Percentiles rank a stretch among this genome's conserved stretches.
These are phyloP conservation scores for Podaxis pistillaris DNA, from an alignment of 768 basidiomycete genomes.

Conservation along the genomic window DNA sequence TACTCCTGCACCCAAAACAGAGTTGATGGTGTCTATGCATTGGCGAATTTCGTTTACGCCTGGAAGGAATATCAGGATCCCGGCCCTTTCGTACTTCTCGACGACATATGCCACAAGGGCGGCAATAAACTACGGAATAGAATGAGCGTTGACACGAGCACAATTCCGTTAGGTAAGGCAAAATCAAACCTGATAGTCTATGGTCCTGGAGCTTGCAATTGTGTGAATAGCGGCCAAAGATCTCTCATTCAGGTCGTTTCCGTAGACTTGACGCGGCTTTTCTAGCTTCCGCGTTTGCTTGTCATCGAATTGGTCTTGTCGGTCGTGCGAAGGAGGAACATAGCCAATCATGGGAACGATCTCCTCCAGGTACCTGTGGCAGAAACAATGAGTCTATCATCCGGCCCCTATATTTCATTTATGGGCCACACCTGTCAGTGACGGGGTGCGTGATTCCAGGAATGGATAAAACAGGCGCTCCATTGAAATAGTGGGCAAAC, in stretches of 20 bases:
- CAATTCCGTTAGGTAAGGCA: neutral
- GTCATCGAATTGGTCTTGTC: slow-evolving; percentile 41
- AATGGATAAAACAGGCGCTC: slow-evolving; percentile 79
- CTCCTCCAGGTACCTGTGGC: slow-evolving; percentile 77
- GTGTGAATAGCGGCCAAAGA: slow-evolving; percentile 55
- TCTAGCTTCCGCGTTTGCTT: slow-evolving; percentile 30
- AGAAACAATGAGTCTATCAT: neutral
- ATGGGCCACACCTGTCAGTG: slow-evolving; percentile 57
- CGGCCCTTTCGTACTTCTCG: slow-evolving; percentile 48
- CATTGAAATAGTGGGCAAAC: slow-evolving; percentile 80
- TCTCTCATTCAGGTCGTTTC: slow-evolving; percentile 46
- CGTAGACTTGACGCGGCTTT: slow-evolving; percentile 45
- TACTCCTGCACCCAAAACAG: slow-evolving; percentile 29
- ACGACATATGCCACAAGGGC: slow-evolving; percentile 65
- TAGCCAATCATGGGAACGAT: slow-evolving; percentile 60
- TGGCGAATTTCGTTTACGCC: slow-evolving; percentile 87
- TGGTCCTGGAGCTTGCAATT: slow-evolving; percentile 56
- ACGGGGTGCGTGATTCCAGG: slow-evolving; percentile 84
- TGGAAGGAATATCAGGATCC: slow-evolving; percentile 86
- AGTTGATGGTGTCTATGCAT: slow-evolving; percentile 61
- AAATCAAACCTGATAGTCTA: slow-evolving; percentile 68
- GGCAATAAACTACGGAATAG: slow-evolving; percentile 53
- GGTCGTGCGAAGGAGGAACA: slow-evolving; percentile 40
- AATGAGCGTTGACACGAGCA: neutral
- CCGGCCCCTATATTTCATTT: neutral